Percentiles rank a stretch among this genome's conserved stretches.
These are phyloP conservation scores for Colletotrichum sp. DNA, from an alignment of 2,329 filamentous ascomycete genomes.

Conservation along the genomic window DNA sequence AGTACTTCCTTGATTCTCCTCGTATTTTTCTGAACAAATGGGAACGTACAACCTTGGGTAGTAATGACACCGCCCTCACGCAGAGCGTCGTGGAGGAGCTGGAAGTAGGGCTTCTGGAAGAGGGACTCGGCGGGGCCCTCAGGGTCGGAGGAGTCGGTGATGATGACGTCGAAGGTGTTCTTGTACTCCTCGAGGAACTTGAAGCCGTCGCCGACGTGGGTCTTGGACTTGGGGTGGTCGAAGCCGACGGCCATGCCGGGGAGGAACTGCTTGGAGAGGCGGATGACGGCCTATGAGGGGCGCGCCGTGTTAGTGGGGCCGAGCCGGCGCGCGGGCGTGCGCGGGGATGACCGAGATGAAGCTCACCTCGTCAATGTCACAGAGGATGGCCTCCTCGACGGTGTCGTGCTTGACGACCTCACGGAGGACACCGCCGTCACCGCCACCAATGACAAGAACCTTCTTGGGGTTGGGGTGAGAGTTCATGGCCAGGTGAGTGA, in stretches of 20 bases:
- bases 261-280: constrained; percentile 97
- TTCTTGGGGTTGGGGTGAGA: constrained; percentile 98
- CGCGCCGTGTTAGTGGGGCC: background rate
- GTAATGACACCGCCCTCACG: constrained; percentile 97
- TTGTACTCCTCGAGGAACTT: constrained; percentile 97
- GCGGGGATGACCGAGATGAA: constrained; percentile 38
- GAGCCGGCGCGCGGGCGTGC: background rate
- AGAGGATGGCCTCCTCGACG: constrained; percentile 94
- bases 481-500: constrained; percentile 97
- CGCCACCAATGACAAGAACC: constrained; percentile 96
- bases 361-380: constrained; percentile 92
- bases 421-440: constrained; percentile 95
- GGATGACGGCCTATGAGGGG: constrained; percentile 78
- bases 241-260: constrained; percentile 93
- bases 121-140: constrained; percentile 95
- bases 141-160: constrained; percentile 97
- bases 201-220: constrained; percentile 96
- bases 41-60: constrained; percentile 99
- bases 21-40: constrained; percentile 54
- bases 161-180: constrained; percentile 98
- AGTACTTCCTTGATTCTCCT: constrained; percentile 19
- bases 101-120: constrained; percentile 99
- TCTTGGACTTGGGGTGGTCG: constrained; percentile 90
- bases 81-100: constrained; percentile 88
- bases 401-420: constrained; percentile 99